A percentile compares a stretch with the other conserved stretches of the same genome.
Conservation (phyloP, 768 basidiomycete species). For the Lanmaoa rubissima region DNA sequence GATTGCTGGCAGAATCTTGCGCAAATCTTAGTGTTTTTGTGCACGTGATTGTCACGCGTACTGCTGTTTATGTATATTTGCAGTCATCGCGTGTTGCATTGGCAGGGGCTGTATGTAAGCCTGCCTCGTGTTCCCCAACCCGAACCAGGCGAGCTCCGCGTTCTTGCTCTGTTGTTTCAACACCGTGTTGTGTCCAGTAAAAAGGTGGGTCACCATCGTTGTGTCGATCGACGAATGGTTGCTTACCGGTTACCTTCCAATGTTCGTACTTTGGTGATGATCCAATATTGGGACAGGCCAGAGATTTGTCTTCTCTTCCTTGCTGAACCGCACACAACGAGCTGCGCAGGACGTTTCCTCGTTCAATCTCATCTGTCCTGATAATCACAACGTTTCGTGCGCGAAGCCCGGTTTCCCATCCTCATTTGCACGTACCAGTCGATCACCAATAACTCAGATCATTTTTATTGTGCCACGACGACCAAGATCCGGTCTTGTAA, state of each 20-base stretch:
- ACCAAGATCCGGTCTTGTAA: constrained; percentile 1
- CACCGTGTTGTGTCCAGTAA: constrained; percentile 21
- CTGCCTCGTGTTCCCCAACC: constrained; percentile 29
- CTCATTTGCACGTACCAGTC: constrained; percentile 6
- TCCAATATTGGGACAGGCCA: background rate
- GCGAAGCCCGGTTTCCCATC: constrained; percentile 2
- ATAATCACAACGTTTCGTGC: constrained; percentile 24
- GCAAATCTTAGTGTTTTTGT: background rate
- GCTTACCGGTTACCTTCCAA: constrained; percentile 9
- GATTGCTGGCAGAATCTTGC: background rate
- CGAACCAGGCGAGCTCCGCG: constrained; percentile 25
- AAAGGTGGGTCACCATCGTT: constrained; percentile 21
- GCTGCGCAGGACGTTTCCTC: constrained; percentile 30
- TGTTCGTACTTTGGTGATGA: background rate
- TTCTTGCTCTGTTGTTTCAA: constrained; percentile 23
- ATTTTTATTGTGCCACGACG: constrained; percentile 9
- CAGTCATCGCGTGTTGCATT: constrained; percentile 10
- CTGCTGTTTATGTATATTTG: constrained; percentile 2
- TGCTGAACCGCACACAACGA: constrained; percentile 18
- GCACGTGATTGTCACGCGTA: constrained; percentile 24
- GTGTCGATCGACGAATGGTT: background rate
- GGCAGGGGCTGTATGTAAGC: constrained; percentile 25
- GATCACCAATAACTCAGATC: constrained; percentile 10
- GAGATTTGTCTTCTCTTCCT: constrained; percentile 2
- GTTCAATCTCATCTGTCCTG: constrained; percentile 22